Base-by-base conservation (phyloP, 257 asterid genomes). In the Solanum bulbocastanum region DNA sequence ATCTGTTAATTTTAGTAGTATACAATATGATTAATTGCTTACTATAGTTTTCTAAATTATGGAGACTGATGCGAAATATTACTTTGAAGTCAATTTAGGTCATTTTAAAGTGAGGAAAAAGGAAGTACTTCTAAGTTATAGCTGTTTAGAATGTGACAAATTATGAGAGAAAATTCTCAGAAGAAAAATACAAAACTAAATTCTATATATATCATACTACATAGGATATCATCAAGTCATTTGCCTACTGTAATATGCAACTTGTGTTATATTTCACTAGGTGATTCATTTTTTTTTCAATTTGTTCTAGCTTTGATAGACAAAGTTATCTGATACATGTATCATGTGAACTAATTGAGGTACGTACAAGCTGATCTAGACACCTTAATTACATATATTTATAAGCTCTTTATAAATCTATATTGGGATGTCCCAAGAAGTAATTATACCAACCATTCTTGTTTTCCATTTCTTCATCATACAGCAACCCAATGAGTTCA, bases 361-460 rank as follows among this genome's bases (percentile, higher is more conserved):
- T 62, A 1, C 0, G 15, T n/a, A 16, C 7, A 62, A n/a, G 4
- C 6, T n/a, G 71, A 0, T 23, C 16, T 1, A 7, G 3, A 10
- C 8, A n/a, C 12, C 25, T 20, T 11, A 65, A 25, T n/a, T n/a
- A 65, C 33, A 65, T 65, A 25, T 11, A 65, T 9, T 25, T 65
- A 11, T 65, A 68, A 74, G 40, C 6, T 10, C 32, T 36, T 36
- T 27, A 44, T 25, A 79, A 79, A 79, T 44, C 65, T 44, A n/a
- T 79, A 14, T 14, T 76, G 62, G 25, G 11, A 60, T 84, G 87
- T 56, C 76, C 37, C 76, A 35, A 60, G 16, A 35, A 60, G 58
- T 35, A 84, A 84, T 65, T 22, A 84, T 81, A 81, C 68, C 85
- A 81, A 46, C 85, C 85, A 81, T 46, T 81, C 68, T 46, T 65